Base-by-base conservation (phyloP, 768 basidiomycete genomes). In the Lentinula raphanica region DNA sequence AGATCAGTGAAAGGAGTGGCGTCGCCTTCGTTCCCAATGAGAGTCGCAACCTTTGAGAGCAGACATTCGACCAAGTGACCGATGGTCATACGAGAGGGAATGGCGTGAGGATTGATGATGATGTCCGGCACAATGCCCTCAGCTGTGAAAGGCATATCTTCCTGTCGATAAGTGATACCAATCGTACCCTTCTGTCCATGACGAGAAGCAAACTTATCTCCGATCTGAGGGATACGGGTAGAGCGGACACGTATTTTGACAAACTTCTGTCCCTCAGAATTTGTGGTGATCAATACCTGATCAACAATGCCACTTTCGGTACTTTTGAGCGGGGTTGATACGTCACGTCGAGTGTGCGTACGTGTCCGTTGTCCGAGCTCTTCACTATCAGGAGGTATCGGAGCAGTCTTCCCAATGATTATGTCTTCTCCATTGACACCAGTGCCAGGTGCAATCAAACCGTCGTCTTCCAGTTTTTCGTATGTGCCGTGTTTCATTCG, bases 171-270 rank as follows among this genome's bases (percentile, higher is more conserved):
- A 0, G 96, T 98, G 73, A 99, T 97, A 74, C 97, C 97, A 62
- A 98, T 96, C 9, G 97, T 99, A 73, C 97, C 97, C 78, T 99
- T 99, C 76, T 99, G 97, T 66, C 97, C 97, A 68, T 99, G 97
- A 68, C 97, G 91, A 48, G 97, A 99, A 1, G 97, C 97, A 64
- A 99, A 99, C 74, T 99, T 99, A 80, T 99, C 97, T 39, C 97
- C 97, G 56, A 90, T 97, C 71, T 99, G 96, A 29, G 97, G 97
- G 56, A 98, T 85, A 75, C 97, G 92, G 6, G 94, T 96, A 19
- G 96, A 92, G 44, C 97, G 84, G 27, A 98, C 90, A 46, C 97
- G 90, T 63, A 99, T 89, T 78, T 98, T 98, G 72, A 98, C 97
- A 66, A 99, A 98, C 68, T 98, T 98, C 69, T 94, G 87, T 1